Conservation (phyloP, 495 filamentous ascomycete genomes). For the Usnea hakonensis region DNA sequence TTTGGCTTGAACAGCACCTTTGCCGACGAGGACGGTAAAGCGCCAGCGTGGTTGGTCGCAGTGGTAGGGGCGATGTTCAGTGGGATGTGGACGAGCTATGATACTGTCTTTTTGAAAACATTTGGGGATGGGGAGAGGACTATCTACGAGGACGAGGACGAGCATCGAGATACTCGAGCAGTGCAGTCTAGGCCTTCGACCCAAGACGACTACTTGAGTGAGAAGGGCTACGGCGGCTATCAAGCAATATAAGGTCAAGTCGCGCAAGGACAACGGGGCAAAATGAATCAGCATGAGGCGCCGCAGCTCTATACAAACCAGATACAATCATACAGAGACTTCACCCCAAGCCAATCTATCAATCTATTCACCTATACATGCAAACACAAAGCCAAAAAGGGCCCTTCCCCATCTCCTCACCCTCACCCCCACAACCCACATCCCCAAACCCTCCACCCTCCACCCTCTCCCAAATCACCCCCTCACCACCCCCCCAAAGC, state of each 20-base stretch:
- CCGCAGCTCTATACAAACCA: no score
- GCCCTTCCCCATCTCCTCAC: no score
- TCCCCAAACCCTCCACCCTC: no score
- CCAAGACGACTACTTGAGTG: not conserved
- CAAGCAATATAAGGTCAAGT: not conserved
- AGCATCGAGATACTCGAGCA: not conserved
- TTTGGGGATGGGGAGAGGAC: slow-evolving; percentile 93
- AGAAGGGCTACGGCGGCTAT: not conserved
- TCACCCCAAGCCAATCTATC: no score
- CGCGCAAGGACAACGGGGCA: no score
- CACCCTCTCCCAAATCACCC: no score
- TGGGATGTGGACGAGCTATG: slow-evolving; percentile 67
- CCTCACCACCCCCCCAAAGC: no score
- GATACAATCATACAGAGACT: no score
- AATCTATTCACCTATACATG: no score
- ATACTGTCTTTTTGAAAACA: slow-evolving; percentile 51
- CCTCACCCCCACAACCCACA: no score
- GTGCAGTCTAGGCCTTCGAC: not conserved
- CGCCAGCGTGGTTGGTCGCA: slow-evolving; percentile 57
- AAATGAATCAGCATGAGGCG: no score
- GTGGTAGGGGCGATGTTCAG: slow-evolving; percentile 42
- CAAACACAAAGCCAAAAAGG: no score
- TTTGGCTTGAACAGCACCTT: slow-evolving; percentile 42
- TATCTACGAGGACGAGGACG: not conserved
- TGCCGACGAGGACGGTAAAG: slow-evolving; percentile 55